Conservation (phyloP, 768 basidiomycete species). For the Suillus ampliporus region DNA sequence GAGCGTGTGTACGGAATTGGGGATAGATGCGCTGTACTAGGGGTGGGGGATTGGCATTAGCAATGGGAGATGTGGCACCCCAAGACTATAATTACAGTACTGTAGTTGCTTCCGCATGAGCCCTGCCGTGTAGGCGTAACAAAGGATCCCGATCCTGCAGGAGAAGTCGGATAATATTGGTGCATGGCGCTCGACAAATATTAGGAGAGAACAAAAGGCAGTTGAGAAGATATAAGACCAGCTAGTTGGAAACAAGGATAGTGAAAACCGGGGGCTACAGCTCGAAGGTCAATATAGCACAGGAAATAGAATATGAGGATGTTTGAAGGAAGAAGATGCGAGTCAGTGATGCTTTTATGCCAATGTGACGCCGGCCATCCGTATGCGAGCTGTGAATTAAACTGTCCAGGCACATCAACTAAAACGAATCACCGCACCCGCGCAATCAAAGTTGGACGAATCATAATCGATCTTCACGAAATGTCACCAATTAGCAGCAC, state of each 20-base stretch:
- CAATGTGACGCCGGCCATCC: neutral
- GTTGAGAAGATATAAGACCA: constrained; percentile 1
- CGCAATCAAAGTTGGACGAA: constrained; percentile 4
- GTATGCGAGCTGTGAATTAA: constrained; percentile 3
- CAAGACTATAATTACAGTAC: neutral
- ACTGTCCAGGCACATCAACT: neutral
- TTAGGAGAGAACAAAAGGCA: constrained; percentile 4
- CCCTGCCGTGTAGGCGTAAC: constrained; percentile 7
- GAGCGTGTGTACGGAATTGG: constrained; percentile 65
- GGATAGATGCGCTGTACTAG: constrained; percentile 49
- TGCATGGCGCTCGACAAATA: constrained; percentile 7
- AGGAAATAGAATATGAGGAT: neutral
- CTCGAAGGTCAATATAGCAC: neutral
- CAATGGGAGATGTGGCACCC: neutral
- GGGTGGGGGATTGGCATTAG: neutral
- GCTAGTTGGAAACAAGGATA: neutral
- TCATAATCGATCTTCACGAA: neutral
- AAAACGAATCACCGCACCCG: neutral
- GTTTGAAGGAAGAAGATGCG: neutral
- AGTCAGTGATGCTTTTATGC: constrained; percentile 3
- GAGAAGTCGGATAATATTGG: constrained; percentile 15
- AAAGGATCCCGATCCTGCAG: constrained; percentile 12
- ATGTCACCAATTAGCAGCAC: constrained; percentile 1
- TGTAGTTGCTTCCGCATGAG: constrained; percentile 7
- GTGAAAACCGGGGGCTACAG: neutral